Base-by-base conservation (phyloP, 306 rosid species). In the Dalbergia cultrata region DNA sequence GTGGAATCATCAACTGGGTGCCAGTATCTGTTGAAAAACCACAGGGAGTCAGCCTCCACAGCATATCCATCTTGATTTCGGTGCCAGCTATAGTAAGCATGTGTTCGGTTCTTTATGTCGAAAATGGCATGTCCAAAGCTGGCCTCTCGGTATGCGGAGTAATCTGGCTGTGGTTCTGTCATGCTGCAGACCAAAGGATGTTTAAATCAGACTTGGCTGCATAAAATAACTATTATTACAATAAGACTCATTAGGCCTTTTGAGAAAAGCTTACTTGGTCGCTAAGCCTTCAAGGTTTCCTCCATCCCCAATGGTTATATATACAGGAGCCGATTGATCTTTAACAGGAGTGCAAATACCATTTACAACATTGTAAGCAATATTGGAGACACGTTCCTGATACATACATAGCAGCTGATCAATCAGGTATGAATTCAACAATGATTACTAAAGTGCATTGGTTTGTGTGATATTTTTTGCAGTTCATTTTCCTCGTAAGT, bases 271-370 rank as follows among this genome's bases (percentile, higher is more conserved):
- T 84, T 89, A 95, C 97, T 88, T 92, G 86, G 76, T 87, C 59
- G 94, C 95, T 70, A 92, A 89, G 87, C 95, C 98, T 90, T 95
- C 97, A 66, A 84, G 49, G 80, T 95, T 95, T 34, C 98, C 97
- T 77, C 98, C 97, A 76, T 95, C 99, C 12, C 99, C 99, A 39
- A 93, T 88, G 68, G 92, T 95, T 72, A 95, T 87, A 84, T 95
- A 95, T 8, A 95, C 97, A 39, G 95, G 99, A 56, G 99, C 99
- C 34, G 89, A 86, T 50, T 81, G 89, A 78, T 95, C 93, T 70
- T 86, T 89, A 12, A 92, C 79, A 4, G 97, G 95, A 61, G 26
- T 52, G 86, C 97, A 95, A 18, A 65, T 59, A 13, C 97, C 97
- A 80, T 95, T 95, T 26, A 89, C 80, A 5, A 93, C 19, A 44